These are phyloP conservation scores for Phylloporus rhodoxanthus DNA, from an alignment of 768 basidiomycete genomes.

Conservation along the genomic window DNA sequence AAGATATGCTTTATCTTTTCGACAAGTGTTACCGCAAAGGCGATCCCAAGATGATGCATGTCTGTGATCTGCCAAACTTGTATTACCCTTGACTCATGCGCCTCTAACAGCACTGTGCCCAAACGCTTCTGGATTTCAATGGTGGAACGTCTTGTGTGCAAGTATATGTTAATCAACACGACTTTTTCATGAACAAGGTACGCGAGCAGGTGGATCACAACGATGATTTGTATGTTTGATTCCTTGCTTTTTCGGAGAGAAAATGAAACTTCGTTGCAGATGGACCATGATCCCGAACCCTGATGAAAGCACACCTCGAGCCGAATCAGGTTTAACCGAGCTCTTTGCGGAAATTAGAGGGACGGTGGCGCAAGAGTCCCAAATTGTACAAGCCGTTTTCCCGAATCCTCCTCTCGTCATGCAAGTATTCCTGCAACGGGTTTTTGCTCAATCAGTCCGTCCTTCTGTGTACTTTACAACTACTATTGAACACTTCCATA, in stretches of 20 bases:
- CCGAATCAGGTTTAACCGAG: conserved; percentile 71
- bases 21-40: conserved; percentile 94
- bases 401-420: conserved; percentile 94
- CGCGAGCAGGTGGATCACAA: conserved; percentile 53
- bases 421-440: conserved; percentile 95
- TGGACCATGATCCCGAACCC: conserved; percentile 83
- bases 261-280: conserved; percentile 39
- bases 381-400: conserved; percentile 98
- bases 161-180: conserved; percentile 98
- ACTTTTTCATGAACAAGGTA: conserved; percentile 96
- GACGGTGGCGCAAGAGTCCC: conserved; percentile 92
- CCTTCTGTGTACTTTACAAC: neutral
- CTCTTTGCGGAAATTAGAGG: conserved; percentile 82
- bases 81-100: conserved; percentile 7
- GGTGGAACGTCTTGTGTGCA: conserved; percentile 95
- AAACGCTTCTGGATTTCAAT: conserved; percentile 95
- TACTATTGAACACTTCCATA: conserved; percentile 27
- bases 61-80: conserved; percentile 31
- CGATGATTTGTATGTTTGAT: conserved; percentile 48
- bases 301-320: conserved; percentile 65
- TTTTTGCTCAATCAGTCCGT: conserved; percentile 93
- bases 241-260: neutral
- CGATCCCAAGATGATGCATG: conserved; percentile 99
- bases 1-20: conserved; percentile 94
- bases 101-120: conserved; percentile 82